Conservation (phyloP, 2,329 filamentous ascomycete species). For the Hypocrella siamensis region DNA sequence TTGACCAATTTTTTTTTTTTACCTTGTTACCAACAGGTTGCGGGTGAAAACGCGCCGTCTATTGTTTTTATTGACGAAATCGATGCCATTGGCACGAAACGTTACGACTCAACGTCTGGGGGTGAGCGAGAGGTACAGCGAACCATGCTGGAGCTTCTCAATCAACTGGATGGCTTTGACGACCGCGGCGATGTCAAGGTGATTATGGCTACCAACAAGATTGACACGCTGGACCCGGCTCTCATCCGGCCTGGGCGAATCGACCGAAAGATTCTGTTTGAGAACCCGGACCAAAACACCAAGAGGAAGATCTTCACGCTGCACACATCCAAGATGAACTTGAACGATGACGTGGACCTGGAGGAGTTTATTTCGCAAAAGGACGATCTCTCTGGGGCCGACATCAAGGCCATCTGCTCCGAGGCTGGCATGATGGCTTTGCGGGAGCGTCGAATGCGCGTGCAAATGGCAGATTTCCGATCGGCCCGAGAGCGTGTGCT, state of each 20-base stretch:
- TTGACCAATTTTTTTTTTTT: background rate
- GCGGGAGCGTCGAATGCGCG: slow-evolving; percentile 88
- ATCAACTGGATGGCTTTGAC: slow-evolving; percentile 97
- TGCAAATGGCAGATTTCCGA: slow-evolving; percentile 97
- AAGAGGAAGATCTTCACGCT: slow-evolving; percentile 96
- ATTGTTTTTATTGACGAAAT: slow-evolving; percentile 99
- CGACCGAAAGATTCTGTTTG: slow-evolving; percentile 83
- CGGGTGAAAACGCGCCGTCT: slow-evolving; percentile 86
- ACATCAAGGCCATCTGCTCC: slow-evolving; percentile 98
- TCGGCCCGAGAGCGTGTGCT: slow-evolving; percentile 84
- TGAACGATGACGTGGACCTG: slow-evolving; percentile 91
- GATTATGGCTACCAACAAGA: slow-evolving; percentile 99
- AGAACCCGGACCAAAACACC: slow-evolving; percentile 65
- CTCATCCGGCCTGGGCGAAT: slow-evolving; percentile 95
- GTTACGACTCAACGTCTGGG: slow-evolving; percentile 92
- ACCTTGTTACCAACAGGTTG: slow-evolving; percentile 46
- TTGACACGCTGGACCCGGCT: slow-evolving; percentile 90
- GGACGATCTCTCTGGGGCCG: slow-evolving; percentile 89
- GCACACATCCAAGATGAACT: slow-evolving; percentile 96
- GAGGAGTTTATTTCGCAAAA: slow-evolving; percentile 98
- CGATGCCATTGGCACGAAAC: slow-evolving; percentile 96
- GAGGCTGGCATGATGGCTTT: slow-evolving; percentile 91
- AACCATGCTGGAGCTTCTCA: slow-evolving; percentile 95
- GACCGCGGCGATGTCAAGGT: slow-evolving; percentile 98
- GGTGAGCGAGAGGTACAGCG: slow-evolving; percentile 95